Evolutionary conservation across 2,329 filamentous ascomycete genomes (phyloP), one percentile per base, ranked within the genome.

Genomic region (Hirsutella minnesotensis): DNA sequence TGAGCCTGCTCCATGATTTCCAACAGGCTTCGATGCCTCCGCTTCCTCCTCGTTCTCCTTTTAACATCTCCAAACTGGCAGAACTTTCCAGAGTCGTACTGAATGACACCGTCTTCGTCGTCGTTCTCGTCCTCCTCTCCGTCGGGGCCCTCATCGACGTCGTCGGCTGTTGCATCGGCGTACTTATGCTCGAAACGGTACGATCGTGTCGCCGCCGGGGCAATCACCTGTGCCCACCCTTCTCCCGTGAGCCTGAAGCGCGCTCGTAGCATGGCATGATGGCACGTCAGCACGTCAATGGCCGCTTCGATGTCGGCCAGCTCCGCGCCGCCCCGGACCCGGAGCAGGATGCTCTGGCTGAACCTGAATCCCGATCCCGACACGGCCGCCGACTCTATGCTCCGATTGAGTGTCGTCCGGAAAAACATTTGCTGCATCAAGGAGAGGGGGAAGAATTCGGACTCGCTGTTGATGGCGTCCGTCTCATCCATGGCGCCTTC

Each of bases 381-480:
- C 1, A 51, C 44, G 31, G 53, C 51, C 21, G 62, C 52, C 13
- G 55, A 50, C 21, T 56, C 54, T 10, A 51, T 45, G 39, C 62
- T 55, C 2, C 58, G 60, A 4, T 65, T 65, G 53, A 70, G 66
- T 2, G 59, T 54, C 0, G 69, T 70, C 47, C 69, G 61, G 41
- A 75, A 73, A 50, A 71, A 72, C 4, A 76, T 58, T 43, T 69
- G 66, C 54, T 76, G 72, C 66, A 75, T 75, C 3, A 72, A 66
- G 1, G 72, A 69, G 9, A 75, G 60, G 9, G 66, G 65, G 47
- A 72, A 75, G 27, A 49, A 50, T 46, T 55, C 57, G 13, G 20
- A 19, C 39, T 59, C 58, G 18, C 64, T 62, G 9, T 38, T 38
- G 35, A 19, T 2, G n/a, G 35, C 13, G 15, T 38, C 36, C 21